Conservation (phyloP, 257 asterid species). For the Knoxia roxburghii region DNA sequence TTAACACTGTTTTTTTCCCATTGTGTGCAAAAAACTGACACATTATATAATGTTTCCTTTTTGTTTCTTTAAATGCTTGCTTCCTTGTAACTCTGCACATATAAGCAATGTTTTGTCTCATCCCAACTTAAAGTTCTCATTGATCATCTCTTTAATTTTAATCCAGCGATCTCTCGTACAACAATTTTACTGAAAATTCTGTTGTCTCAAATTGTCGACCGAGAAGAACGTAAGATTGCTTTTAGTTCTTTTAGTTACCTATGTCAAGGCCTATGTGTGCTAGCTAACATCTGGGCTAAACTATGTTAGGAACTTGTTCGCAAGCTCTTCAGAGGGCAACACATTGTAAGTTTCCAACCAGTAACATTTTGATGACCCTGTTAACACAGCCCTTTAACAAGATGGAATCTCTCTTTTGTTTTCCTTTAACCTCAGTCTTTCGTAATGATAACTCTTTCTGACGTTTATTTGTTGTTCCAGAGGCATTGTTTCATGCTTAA, state of each 20-base stretch:
- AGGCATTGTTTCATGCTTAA: slow-evolving; percentile 49
- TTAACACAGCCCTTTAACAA: neutral
- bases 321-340: slow-evolving; percentile 13
- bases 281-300: neutral
- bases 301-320: slow-evolving; percentile 15
- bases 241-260: neutral
- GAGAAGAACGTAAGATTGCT: slow-evolving; percentile 3
- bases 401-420: neutral
- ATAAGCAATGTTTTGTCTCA: too few species aligned
- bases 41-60: too few species aligned
- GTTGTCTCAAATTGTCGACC: neutral
- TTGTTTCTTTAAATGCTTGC: too few species aligned
- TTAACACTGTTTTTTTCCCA: too few species aligned
- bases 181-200: slow-evolving; percentile 4
- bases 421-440: neutral
- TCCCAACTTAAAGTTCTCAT: neutral
- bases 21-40: too few species aligned
- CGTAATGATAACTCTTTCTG: slow-evolving; percentile 8
- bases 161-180: slow-evolving; percentile 19
- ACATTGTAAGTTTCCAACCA: slow-evolving; percentile 11
- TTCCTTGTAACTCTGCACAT: too few species aligned
- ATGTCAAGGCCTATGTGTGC: neutral
- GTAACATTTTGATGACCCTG: neutral
- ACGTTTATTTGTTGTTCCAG: slow-evolving; percentile 14
- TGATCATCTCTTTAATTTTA: slow-evolving; percentile 2